These are phyloP conservation scores for Asterionellopsis glacialis DNA, from an alignment of 108 stramenopile genomes.

Conservation along the genomic window DNA sequence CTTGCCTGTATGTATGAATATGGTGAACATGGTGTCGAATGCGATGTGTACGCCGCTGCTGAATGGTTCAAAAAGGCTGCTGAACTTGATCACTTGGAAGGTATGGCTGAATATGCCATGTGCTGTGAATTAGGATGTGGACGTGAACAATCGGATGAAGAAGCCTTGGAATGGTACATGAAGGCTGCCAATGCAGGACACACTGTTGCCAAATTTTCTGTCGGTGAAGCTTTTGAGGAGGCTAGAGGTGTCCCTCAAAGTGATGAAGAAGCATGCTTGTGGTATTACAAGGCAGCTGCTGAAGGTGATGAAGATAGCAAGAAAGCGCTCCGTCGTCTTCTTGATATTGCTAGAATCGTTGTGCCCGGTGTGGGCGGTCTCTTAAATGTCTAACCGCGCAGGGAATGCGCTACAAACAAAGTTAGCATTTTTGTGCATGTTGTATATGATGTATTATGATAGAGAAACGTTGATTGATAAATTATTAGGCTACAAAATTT, in stretches of 20 bases:
- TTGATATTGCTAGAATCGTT: conserved; percentile 83
- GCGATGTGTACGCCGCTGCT: conserved; percentile 77
- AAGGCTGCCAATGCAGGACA: conserved; percentile 75
- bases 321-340: conserved; percentile 62
- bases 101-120: conserved; percentile 82
- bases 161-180: conserved; percentile 84
- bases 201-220: conserved; percentile 62
- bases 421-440: neutral
- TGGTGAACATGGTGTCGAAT: conserved; percentile 46
- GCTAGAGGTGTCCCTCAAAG: conserved; percentile 76
- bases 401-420: conserved; percentile 63
- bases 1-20: conserved; percentile 79
- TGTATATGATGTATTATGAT: neutral
- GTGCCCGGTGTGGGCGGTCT: conserved; percentile 58
- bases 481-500: too few relatives aligned
- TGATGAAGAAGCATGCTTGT: conserved; percentile 80
- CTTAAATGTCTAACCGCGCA: conserved; percentile 69
- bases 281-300: conserved; percentile 83
- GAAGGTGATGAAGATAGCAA: conserved; percentile 73
- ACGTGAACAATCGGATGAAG: conserved; percentile 65
- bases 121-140: conserved; percentile 86
- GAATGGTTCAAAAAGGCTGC: conserved; percentile 81
- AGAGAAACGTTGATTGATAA: neutral
- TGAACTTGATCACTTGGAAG: conserved; percentile 59
- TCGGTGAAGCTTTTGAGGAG: conserved; percentile 84